phyloP scores from a whole-genome alignment of 257 asterid species.

The Scutellaria baicalensis region DNA sequence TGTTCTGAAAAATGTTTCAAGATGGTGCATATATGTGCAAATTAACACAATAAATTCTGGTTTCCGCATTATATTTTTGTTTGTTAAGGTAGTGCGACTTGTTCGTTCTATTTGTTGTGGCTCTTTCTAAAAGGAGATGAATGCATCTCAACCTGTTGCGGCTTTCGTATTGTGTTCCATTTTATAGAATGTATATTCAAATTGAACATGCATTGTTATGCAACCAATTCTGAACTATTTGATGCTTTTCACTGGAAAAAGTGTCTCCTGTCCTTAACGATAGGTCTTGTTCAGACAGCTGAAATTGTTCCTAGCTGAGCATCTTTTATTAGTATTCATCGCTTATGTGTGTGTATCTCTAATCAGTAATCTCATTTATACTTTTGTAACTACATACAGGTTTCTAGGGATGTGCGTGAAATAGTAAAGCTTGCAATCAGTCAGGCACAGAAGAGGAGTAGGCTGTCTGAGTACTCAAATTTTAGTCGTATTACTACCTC shows the following conservation, averaged over 20 bases:
- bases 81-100: not conserved
- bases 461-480: slow-evolving; percentile 67
- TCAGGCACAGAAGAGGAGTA: slow-evolving; percentile 68
- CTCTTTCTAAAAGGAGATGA: not conserved
- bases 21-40: not conserved
- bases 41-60: not conserved
- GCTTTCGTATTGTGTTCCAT: not conserved
- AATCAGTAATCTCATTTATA: not conserved
- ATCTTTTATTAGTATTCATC: not conserved
- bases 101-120: not conserved
- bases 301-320: not conserved
- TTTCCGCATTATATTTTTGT: not conserved
- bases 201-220: not conserved
- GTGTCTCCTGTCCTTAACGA: not conserved
- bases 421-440: slow-evolving; percentile 78
- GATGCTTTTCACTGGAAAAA: not conserved
- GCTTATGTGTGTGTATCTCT: not conserved
- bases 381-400: slow-evolving; percentile 28
- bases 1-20: not conserved
- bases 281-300: not conserved
- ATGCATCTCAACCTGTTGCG: not conserved
- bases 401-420: slow-evolving; percentile 78
- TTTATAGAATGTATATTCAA: not conserved
- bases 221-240: not conserved
- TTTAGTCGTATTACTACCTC: slow-evolving; percentile 68